Base-by-base conservation (phyloP, 2,329 filamentous ascomycete species). In the Colletotrichum spinosum region DNA sequence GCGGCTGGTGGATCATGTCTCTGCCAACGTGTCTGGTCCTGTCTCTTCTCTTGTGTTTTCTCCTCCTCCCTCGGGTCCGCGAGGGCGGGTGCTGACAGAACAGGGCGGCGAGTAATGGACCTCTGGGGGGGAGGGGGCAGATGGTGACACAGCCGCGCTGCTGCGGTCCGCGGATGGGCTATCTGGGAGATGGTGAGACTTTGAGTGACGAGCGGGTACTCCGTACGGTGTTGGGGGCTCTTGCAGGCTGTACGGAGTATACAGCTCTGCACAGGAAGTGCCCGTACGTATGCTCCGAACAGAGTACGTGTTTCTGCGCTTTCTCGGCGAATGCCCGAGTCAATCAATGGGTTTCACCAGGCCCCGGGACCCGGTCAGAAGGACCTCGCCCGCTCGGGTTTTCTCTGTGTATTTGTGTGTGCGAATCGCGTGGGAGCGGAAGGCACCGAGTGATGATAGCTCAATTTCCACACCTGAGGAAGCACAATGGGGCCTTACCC, bases 311-410 rank as follows among this genome's bases (percentile, higher is more conserved):
- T 37, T 35, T 54, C 35, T n/a, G 44, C 10, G 10, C 44, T 46
- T 10, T n/a, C 37, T 65, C 41, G 52, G 62, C 46, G 35, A 42
- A 34, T 48, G 46, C 46, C 62, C 62, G 62, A 62, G 57, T 62
- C 52, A 56, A 37, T n/a, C 38, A 33, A 15, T 38, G 37, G n/a
- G 33, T 49, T 44, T 54, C 33, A 59, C 55, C 37, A 49, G 12
- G 10, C 37, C 17, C 25, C 25, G 25, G 25, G 4, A 25, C 25
- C 25, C 4, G 25, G 25, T 25, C 25, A 25, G 25, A 25, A 25
- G 25, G 25, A 4, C 4, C 25, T 25, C 25, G 25, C 25, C 25
- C 25, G 25, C 25, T 25, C 25, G 25, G 25, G 52, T 44, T 48
- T 25, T 34, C 51, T 39, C n/a, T 50, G 38, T 35, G 37, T 58